Percentiles rank a stretch among this genome's conserved stretches.
Conservation (phyloP, 805 yeast genomes). For the Nakazawaea ambrosiae region DNA sequence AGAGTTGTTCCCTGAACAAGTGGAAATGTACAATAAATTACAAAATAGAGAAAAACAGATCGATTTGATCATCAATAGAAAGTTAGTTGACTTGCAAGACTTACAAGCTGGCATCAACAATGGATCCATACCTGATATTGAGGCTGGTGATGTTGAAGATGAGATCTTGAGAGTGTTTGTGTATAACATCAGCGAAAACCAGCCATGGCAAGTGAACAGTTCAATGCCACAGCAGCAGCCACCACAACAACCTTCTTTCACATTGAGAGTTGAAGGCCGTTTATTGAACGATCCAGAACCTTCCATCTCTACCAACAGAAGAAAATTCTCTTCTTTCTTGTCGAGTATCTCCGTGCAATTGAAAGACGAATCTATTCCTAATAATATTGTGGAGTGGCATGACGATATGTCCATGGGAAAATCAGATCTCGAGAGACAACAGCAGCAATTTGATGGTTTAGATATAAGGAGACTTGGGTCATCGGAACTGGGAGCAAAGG, state of each 20-base stretch:
- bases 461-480: conserved; percentile 78
- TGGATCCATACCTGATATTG: conserved; percentile 31
- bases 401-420: conserved; percentile 37
- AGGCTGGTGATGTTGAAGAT: conserved; percentile 38
- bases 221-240: conserved; percentile 12
- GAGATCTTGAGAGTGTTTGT: conserved; percentile 72
- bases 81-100: conserved; percentile 81
- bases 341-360: conserved; percentile 77
- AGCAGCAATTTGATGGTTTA: conserved; percentile 71
- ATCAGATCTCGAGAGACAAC: conserved; percentile 23
- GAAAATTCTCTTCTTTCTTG: conserved; percentile 71
- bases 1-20: conserved; percentile 33
- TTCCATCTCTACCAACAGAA: conserved; percentile 40
- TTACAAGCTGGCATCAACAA: conserved; percentile 39
- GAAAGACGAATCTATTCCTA: conserved; percentile 25
- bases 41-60: conserved; percentile 76
- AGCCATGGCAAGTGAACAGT: conserved; percentile 67
- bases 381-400: conserved; percentile 81
- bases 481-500: conserved; percentile 27
- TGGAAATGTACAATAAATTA: conserved; percentile 62
- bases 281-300: conserved; percentile 46
- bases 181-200: conserved; percentile 77
- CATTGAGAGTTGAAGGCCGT: conserved; percentile 83
- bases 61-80: conserved; percentile 77
- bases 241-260: conserved; percentile 57